Evolutionary conservation across 31 red algal genomes (phyloP), one percentile per base, ranked within the genome.

Genomic region (Odonthalia washingtoniensis): DNA sequence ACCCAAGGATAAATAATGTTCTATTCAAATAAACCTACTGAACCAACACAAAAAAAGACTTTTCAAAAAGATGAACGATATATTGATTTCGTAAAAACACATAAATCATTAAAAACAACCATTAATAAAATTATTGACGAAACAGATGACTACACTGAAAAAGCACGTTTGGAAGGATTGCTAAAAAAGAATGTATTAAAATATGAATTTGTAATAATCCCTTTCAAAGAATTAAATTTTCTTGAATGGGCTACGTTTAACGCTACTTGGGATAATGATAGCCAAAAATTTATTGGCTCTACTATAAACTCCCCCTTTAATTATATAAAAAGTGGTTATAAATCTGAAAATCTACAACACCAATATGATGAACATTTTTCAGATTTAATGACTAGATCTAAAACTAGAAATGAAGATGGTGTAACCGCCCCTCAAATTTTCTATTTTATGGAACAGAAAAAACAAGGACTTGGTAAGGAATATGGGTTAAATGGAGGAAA

Each of bases 41-140:
- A 67, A 67, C 64, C 64, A 67, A 67, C 64, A 67, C 64, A 67
- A 67, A 67, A 67, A 67, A 67, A 67, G 64, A 67, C 64, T 67
- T 67, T 67, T 67, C 64, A 67, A 67, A 67, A 67, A 67, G 64
- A 67, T 67, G 64, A 67, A 67, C 64, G 64, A 67, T 67, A 67
- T 67, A 67, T 67, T 67, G 64, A 67, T 67, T 67, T 67, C 64
- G 64, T 67, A 67, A 67, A 67, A 67, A 67, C 64, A 67, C 64
- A 67, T 67, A 67, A 67, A 67, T 67, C 64, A 67, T 67, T 67
- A 67, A 67, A 67, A 67, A 67, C 64, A 67, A 67, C 64, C 64
- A 67, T 67, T 67, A 67, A 67, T 67, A 67, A 67, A 67, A 67
- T 67, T 67, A 67, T 67, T 67, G 64, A 67, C 64, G 64, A 67